phyloP scores from a whole-genome alignment of 495 filamentous ascomycete species.

The Xylaria sp. region DNA sequence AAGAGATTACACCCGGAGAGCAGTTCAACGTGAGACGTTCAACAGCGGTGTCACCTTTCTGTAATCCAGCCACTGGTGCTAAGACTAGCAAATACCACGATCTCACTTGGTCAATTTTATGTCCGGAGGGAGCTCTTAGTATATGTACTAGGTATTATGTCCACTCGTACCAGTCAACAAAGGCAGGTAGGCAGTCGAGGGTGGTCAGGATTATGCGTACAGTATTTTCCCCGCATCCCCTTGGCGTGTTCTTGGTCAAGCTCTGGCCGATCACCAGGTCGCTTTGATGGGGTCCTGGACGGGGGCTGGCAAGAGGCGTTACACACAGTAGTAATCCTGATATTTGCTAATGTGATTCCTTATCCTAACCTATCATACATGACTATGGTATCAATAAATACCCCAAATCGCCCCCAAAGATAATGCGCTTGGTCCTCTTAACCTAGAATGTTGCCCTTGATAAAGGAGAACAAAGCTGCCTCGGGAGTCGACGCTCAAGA shows the following conservation, averaged over 20 bases:
- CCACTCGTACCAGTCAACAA: neutral
- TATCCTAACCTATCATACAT: neutral
- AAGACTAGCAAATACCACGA: neutral
- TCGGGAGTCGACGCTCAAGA: neutral
- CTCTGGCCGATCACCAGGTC: constrained; percentile 4
- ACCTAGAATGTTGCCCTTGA: neutral
- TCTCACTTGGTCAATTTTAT: neutral
- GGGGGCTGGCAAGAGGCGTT: neutral
- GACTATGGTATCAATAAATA: neutral
- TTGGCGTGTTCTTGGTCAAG: neutral
- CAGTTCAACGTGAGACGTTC: neutral
- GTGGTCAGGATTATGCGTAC: constrained; percentile 1
- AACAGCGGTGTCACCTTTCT: neutral
- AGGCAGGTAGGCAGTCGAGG: neutral
- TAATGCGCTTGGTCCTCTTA: neutral
- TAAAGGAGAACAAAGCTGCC: neutral
- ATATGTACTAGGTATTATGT: constrained; percentile 9
- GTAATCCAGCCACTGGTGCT: neutral
- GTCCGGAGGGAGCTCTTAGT: constrained; percentile 3
- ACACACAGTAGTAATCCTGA: neutral
- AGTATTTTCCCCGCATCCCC: constrained; percentile 21
- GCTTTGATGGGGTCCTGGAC: neutral
- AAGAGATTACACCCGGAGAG: neutral
- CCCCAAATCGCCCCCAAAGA: neutral
- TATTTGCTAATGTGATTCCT: neutral